phyloP scores from a whole-genome alignment of 2,329 filamentous ascomycete genomes.

The Monosporascus sp. region DNA sequence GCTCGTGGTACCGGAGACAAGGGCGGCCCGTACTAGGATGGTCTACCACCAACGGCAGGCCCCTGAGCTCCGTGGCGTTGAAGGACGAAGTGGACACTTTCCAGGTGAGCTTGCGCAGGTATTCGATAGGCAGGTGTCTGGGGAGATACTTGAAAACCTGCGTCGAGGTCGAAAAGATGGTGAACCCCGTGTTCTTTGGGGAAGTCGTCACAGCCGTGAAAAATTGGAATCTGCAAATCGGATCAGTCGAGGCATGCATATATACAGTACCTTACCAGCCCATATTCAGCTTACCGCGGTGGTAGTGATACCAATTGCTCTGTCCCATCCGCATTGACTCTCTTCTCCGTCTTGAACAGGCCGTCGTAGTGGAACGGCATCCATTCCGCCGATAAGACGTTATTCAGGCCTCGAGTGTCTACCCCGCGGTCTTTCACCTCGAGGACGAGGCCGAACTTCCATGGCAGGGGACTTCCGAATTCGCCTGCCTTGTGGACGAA shows the following conservation, averaged over 20 bases:
- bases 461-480: conserved; percentile 43
- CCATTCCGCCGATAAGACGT: conserved; percentile 47
- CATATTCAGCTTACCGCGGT: conserved; percentile 31
- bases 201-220: conserved; percentile 43
- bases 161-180: conserved; percentile 48
- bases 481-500: conserved; percentile 43
- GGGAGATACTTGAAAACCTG: conserved; percentile 45
- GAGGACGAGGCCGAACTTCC: conserved; percentile 49
- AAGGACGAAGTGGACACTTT: conserved; percentile 45
- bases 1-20: conserved; percentile 51
- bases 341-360: conserved; percentile 47
- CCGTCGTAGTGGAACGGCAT: conserved; percentile 58
- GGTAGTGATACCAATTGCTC: conserved; percentile 37
- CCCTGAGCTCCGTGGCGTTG: conserved; percentile 35
- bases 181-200: conserved; percentile 47
- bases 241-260: neutral
- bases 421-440: conserved; percentile 46
- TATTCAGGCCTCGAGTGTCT: conserved; percentile 42
- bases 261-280: neutral
- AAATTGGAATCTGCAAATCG: conserved; percentile 41
- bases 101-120: conserved; percentile 40
- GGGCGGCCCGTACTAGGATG: conserved; percentile 42
- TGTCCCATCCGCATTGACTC: conserved; percentile 32
- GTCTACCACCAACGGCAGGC: conserved; percentile 38
- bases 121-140: conserved; percentile 28